Evolutionary conservation across 345 rosid species (phyloP).

Genomic region (Ceriops tagal): DNA sequence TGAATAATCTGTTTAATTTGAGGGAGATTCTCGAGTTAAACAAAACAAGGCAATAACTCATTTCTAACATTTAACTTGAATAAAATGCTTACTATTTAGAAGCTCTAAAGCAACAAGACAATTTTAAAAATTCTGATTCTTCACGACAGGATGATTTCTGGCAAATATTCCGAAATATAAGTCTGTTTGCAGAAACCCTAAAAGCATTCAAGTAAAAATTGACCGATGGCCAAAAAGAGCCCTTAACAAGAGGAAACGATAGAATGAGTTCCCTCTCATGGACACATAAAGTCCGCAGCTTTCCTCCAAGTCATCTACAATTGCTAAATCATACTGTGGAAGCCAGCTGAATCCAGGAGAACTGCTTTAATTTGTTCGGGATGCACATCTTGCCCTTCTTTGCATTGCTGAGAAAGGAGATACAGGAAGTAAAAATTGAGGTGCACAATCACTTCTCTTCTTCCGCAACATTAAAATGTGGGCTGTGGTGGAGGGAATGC

Average conservation of each 20-base stretch:
- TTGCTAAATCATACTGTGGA: constrained; percentile 39
- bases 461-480: neutral
- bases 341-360: constrained; percentile 80
- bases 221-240: neutral
- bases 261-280: neutral
- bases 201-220: neutral
- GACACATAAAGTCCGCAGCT: neutral
- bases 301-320: neutral
- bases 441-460: neutral
- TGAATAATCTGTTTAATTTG: too few relatives aligned
- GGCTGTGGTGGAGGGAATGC: too few relatives aligned
- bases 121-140: constrained; percentile 7
- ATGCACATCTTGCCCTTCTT: constrained; percentile 74
- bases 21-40: too few relatives aligned
- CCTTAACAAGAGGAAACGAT: neutral
- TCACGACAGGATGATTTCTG: neutral
- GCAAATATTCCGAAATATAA: too few relatives aligned
- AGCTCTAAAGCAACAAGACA: neutral
- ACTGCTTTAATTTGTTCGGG: constrained; percentile 96
- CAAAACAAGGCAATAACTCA: too few relatives aligned
- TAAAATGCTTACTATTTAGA: neutral
- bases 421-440: neutral
- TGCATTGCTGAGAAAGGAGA: constrained; percentile 62
- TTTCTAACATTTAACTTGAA: too few relatives aligned
- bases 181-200: neutral